Evolutionary conservation across 371 early-diverging fungal species (phyloP), one percentile per base, ranked within the genome.

Genomic region (Blakeslea trispora): DNA sequence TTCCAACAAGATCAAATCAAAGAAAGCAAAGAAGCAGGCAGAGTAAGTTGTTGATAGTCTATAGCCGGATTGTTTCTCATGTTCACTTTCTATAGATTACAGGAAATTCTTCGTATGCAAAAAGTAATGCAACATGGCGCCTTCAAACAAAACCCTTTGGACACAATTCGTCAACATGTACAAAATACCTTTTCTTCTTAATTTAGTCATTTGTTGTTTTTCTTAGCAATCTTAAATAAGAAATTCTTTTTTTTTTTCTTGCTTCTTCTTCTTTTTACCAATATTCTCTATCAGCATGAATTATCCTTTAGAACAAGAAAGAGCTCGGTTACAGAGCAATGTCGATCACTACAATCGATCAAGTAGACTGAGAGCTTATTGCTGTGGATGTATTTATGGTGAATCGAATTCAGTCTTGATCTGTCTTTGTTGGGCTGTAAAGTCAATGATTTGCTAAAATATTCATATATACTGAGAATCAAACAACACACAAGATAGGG

Each of bases 81-180:
- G n/a, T n/a, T n/a, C 28, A 28, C 28, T 28, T 32, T 42, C 9
- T 6, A 21, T 60, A 85, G 86, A 41, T 66, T 80, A 63, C 73
- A 81, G 55, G 90, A 90, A 53, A 88, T 88, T 22, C 64, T 82
- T 32, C 82, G 90, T 17, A 79, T 90, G 64, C 88, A 87, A 71
- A 83, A 85, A 55, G 83, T 90, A 8, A 62, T 88, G 64, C 74
- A 75, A 17, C 86, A 86, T 57, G 74, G 79, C n/a, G 81, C 86
- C 23, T 90, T 90, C 71, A 81, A 86, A 55, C 71, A 78, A 40
- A 82, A 86, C 51, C 87, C 90, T 11, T 54, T 90, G 35, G 75
- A 73, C 52, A 84, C 88, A 9, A 86, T 90, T 39, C 79, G 81
- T 40, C 84, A 83, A 45, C 90, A 90, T 67, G 79, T 88, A 61